phyloP scores from a whole-genome alignment of 805 yeast species.

The Yamadazyma phyllophila region DNA sequence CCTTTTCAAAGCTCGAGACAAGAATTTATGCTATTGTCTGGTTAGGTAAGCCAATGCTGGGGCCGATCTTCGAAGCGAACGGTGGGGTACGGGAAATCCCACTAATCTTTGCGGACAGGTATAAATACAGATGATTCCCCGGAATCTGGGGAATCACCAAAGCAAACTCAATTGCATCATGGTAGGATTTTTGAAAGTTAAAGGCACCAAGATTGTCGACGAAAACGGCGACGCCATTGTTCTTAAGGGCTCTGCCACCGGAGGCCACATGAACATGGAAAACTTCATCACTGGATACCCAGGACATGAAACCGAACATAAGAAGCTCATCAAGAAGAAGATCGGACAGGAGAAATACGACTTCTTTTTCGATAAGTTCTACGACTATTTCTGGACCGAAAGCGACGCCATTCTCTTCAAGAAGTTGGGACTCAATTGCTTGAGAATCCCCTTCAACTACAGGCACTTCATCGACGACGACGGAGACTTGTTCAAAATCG shows the following conservation, averaged over 20 bases:
- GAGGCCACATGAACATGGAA: conserved; percentile 55
- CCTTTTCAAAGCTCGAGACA: no score
- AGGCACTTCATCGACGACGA: conserved; percentile 48
- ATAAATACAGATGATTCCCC: conserved; percentile 3
- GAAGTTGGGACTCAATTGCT: conserved; percentile 42
- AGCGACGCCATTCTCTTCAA: conserved; percentile 46
- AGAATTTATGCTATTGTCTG: no score
- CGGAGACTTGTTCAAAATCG: conserved; percentile 42
- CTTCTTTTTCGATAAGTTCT: conserved; percentile 50
- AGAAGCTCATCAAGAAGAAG: conserved; percentile 33
- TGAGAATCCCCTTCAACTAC: conserved; percentile 53
- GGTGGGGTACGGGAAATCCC: conserved; percentile 4
- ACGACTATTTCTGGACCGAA: conserved; percentile 54
- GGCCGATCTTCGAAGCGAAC: neutral
- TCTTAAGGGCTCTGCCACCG: conserved; percentile 48
- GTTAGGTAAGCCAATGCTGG: no score
- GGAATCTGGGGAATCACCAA: neutral
- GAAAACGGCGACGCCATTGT: conserved; percentile 36
- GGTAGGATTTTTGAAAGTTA: conserved; percentile 30
- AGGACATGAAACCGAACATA: conserved; percentile 53
- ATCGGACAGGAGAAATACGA: conserved; percentile 49
- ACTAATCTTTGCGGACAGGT: conserved; percentile 3
- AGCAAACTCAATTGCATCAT: conserved; percentile 7
- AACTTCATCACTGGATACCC: conserved; percentile 57
- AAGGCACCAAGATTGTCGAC: conserved; percentile 50